Evolutionary conservation across 176 grass and related monocot species (phyloP), one percentile per base, ranked within the genome.

Genomic region (Alloteropsis semialata): DNA sequence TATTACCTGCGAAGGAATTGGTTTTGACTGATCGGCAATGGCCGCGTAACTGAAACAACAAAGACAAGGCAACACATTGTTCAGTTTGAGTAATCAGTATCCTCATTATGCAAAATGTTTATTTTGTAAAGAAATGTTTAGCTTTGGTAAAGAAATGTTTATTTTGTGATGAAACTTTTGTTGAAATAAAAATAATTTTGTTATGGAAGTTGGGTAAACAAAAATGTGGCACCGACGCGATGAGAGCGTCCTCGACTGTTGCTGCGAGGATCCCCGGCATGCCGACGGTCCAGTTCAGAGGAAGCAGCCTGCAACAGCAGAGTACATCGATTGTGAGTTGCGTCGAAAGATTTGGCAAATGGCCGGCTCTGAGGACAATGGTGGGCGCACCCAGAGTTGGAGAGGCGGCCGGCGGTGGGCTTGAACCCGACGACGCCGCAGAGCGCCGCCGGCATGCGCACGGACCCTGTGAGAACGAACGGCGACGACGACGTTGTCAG

Each of bases 201-300:
- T n/a, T n/a, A n/a, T n/a, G n/a, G 34, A 5, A 18, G 53, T 51
- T 8, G 41, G 18, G 75, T 49, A 63, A 69, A 38, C 37, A 67
- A n/a, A n/a, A n/a, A n/a, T n/a, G n/a, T n/a, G n/a, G n/a, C n/a
- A 39, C 96, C 86, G 53, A 95, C 92, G 86, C 84, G 72, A 98
- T 78, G 44, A 87, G 39, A 42, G 96, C 90, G 48, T 98, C 96
- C 81, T 98, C 96, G 62, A 98, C 92, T 3, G 96, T 93, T 38
- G 84, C 90, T 12, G 96, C 96, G 36, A 98, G 66, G 82, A 98
- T 98, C 27, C 96, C 96, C 1, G 90, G 86, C 92, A 95, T 98
- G 21, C 96, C 96, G 22, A 98, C 96, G 0, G 96, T 98, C 96
- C 96, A 98, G 67, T 98, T 98, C 77, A 98, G 65, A 27, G 96